Conservation (phyloP, 441 rosid species). For the Populus hybrid region DNA sequence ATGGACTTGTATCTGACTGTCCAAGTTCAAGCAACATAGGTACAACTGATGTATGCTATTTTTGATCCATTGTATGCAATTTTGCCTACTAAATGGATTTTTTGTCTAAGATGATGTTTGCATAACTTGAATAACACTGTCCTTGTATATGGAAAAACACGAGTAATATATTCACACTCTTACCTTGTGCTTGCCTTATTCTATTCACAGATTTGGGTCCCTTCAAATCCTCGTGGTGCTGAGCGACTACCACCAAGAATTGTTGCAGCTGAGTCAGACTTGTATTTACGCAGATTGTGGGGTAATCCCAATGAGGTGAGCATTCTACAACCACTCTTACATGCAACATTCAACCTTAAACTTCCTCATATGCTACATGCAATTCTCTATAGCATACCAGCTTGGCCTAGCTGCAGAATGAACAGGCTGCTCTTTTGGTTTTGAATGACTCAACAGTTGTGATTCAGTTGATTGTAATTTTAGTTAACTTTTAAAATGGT, state of each 20-base stretch:
- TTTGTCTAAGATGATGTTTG: not conserved
- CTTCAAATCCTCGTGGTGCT: slow-evolving; percentile 94
- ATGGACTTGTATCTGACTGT: not conserved
- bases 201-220: slow-evolving; percentile 75
- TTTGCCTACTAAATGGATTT: not conserved
- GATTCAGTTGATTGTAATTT: not conserved
- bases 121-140: slow-evolving; percentile 4
- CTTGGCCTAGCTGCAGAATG: not conserved
- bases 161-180: not conserved
- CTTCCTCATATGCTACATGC: not conserved
- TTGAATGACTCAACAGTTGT: not conserved
- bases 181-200: not conserved
- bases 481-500: not conserved
- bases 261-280: slow-evolving; percentile 78
- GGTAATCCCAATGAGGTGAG: slow-evolving; percentile 88
- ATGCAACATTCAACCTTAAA: not conserved
- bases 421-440: not conserved
- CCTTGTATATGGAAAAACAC: not conserved
- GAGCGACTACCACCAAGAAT: slow-evolving; percentile 89
- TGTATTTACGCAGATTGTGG: slow-evolving; percentile 80
- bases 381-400: not conserved
- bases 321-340: slow-evolving; percentile 1
- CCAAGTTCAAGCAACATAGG: not conserved
- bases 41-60: not conserved
- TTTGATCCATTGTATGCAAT: not conserved